A percentile compares a stretch with the other conserved stretches of the same genome.
Evolutionary conservation across 2,329 filamentous ascomycete genomes (phyloP).

Genomic region (Xylaria sp.): DNA sequence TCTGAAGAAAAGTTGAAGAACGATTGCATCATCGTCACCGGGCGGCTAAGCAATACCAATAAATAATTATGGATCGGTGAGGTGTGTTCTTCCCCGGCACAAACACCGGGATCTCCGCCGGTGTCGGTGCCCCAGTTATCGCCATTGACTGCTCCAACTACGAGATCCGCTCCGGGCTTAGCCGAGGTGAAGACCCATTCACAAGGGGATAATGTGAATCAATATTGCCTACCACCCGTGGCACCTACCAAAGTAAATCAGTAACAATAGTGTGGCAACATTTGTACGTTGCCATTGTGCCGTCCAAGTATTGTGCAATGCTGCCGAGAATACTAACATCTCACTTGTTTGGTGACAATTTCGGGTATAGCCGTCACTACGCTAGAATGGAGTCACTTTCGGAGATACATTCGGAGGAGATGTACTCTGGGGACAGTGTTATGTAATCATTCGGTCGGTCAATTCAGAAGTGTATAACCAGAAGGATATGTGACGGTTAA

Average conservation of each 20-base stretch:
- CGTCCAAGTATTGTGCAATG: no score
- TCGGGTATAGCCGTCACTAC: constrained; percentile 5
- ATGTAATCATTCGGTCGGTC: background rate
- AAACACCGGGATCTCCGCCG: constrained; percentile 20
- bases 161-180: constrained; percentile 21
- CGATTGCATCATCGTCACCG: constrained; percentile 12
- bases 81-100: constrained; percentile 6
- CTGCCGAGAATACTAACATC: background rate
- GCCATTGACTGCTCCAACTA: constrained; percentile 17
- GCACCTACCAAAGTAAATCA: background rate
- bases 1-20: constrained; percentile 14
- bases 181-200: constrained; percentile 1
- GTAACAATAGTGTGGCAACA: no score
- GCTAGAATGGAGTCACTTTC: background rate
- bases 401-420: background rate
- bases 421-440: background rate
- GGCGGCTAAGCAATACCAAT: constrained; percentile 5
- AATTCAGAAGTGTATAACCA: no score
- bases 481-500: background rate
- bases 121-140: constrained; percentile 26
- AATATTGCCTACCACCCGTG: background rate
- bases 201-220: background rate
- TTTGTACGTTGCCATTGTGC: no score
- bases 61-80: constrained; percentile 22
- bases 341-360: background rate